A percentile compares a stretch with the other conserved stretches of the same genome.
Conservation (phyloP, 345 rosid species). For the Xanthoceras sorbifolium region DNA sequence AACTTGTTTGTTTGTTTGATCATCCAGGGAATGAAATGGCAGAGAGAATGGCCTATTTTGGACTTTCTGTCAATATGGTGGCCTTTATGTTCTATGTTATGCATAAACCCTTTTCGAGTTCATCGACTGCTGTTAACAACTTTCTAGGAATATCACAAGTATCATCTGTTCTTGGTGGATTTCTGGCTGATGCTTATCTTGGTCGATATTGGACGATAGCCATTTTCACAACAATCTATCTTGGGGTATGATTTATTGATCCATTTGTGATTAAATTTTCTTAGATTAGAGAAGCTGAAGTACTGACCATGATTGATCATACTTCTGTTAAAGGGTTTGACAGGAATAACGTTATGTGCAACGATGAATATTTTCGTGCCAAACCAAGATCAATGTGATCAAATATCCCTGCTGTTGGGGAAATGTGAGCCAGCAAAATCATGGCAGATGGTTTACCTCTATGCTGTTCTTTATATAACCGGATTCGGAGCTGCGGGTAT, state of each 20-base stretch:
- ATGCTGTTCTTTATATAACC: slow-evolving; percentile 70
- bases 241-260: slow-evolving; percentile 36
- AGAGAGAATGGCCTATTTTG: slow-evolving; percentile 94
- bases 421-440: slow-evolving; percentile 69
- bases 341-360: slow-evolving; percentile 82
- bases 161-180: slow-evolving; percentile 90
- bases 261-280: background rate
- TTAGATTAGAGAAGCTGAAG: background rate
- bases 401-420: slow-evolving; percentile 66
- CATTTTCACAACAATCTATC: slow-evolving; percentile 86
- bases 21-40: slow-evolving; percentile 90
- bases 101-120: slow-evolving; percentile 79
- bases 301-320: background rate
- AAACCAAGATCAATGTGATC: slow-evolving; percentile 63
- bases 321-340: slow-evolving; percentile 59
- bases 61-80: slow-evolving; percentile 94
- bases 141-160: slow-evolving; percentile 92
- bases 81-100: slow-evolving; percentile 87
- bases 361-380: slow-evolving; percentile 60
- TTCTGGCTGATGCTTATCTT: slow-evolving; percentile 92
- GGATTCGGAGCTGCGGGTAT: slow-evolving; percentile 95
- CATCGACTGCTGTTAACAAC: slow-evolving; percentile 87
- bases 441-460: slow-evolving; percentile 84
- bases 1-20: background rate
- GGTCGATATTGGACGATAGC: slow-evolving; percentile 96